Conservation (phyloP, 2,329 filamentous ascomycete species). For the Cladosporium halotolerans region DNA sequence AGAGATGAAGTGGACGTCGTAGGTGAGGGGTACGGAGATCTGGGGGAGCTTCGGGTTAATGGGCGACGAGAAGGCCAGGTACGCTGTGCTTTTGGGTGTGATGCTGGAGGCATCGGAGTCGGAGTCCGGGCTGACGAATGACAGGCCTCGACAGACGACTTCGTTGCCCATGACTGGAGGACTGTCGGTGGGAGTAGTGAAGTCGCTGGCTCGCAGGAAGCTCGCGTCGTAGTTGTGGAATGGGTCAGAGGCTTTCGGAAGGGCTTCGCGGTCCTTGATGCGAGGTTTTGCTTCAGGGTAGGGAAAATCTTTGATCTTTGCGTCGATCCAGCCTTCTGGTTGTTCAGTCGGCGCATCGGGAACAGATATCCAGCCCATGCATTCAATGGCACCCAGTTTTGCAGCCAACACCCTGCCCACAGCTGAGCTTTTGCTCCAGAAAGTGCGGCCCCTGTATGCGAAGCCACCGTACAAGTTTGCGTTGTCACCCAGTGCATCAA, state of each 20-base stretch:
- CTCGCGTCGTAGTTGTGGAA: constrained; percentile 16
- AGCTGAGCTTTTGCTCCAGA: constrained; percentile 53
- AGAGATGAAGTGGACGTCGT: constrained; percentile 50
- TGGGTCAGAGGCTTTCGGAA: constrained; percentile 32
- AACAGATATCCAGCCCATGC: constrained; percentile 51
- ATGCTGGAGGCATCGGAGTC: background rate
- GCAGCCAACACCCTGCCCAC: constrained; percentile 49
- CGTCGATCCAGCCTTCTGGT: constrained; percentile 45
- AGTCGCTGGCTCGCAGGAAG: constrained; percentile 28
- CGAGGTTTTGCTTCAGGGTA: constrained; percentile 22
- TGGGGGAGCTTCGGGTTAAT: constrained; percentile 14
- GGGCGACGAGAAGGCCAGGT: constrained; percentile 30
- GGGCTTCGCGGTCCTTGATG: constrained; percentile 30
- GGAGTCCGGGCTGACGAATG: constrained; percentile 12
- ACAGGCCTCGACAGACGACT: constrained; percentile 21
- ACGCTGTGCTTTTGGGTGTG: constrained; percentile 3
- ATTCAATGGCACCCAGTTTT: constrained; percentile 39
- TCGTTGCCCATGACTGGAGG: constrained; percentile 24
- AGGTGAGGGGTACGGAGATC: constrained; percentile 36
- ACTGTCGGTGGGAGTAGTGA: constrained; percentile 34
- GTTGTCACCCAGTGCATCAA: constrained; percentile 43
- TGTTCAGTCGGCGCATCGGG: constrained; percentile 23
- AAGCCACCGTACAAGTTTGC: constrained; percentile 52
- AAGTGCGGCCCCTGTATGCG: constrained; percentile 43
- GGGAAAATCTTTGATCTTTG: constrained; percentile 28